phyloP scores from a whole-genome alignment of 2,329 filamentous ascomycete genomes.

The Cladophialophora immunda region DNA sequence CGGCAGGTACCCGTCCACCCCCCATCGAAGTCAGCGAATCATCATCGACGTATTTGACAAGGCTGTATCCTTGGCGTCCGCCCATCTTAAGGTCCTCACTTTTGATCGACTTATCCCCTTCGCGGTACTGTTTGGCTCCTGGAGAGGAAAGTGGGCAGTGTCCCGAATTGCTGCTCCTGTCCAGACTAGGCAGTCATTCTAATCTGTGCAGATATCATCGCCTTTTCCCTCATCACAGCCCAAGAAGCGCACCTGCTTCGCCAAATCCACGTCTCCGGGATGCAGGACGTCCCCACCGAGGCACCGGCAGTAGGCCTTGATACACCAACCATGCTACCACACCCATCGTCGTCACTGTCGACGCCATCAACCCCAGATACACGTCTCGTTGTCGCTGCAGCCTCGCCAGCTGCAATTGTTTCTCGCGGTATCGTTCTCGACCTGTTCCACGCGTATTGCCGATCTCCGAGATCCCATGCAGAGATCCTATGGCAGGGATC shows the following conservation, averaged over 20 bases:
- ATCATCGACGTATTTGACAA: constrained; percentile 3
- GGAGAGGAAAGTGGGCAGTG: neutral
- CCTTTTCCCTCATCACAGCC: constrained; percentile 23
- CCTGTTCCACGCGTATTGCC: constrained; percentile 5
- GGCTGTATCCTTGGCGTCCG: constrained; percentile 25
- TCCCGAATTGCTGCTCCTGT: neutral
- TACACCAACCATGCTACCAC: constrained; percentile 40
- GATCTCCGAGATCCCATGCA: constrained; percentile 28
- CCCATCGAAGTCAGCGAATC: neutral
- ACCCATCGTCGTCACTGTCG: constrained; percentile 26
- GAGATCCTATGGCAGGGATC: constrained; percentile 27
- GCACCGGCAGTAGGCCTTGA: constrained; percentile 44
- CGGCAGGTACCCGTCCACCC: constrained; percentile 2
- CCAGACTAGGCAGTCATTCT: neutral
- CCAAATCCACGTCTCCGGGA: constrained; percentile 36
- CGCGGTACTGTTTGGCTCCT: constrained; percentile 12
- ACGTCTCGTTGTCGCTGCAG: constrained; percentile 28
- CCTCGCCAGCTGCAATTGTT: constrained; percentile 27
- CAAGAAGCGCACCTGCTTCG: constrained; percentile 39
- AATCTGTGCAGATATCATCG: neutral
- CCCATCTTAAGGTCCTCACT: constrained; percentile 36
- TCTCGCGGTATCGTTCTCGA: constrained; percentile 22
- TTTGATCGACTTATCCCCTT: constrained; percentile 14
- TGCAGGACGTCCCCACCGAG: constrained; percentile 20
- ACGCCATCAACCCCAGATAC: constrained; percentile 32